Evolutionary conservation across 805 yeast genomes (phyloP).

Genomic region (Groenewaldozyma tartarivorans): DNA sequence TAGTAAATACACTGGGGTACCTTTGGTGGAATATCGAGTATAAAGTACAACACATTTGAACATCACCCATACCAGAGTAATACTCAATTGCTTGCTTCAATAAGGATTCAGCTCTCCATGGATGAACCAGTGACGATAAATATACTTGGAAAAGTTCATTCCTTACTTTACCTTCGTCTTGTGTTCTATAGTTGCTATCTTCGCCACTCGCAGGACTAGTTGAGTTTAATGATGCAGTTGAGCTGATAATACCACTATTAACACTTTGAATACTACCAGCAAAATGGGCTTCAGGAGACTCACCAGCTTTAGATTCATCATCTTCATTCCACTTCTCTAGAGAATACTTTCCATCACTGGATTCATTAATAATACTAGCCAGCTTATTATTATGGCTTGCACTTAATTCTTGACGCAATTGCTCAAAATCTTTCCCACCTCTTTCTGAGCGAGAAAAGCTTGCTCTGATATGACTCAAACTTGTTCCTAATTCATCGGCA

Average conservation of each 20-base stretch:
- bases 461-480: no score
- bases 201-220: not conserved
- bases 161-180: not conserved
- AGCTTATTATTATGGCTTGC: no score
- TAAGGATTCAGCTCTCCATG: conserved; percentile 50
- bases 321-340: not conserved
- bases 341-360: not conserved
- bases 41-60: conserved; percentile 49
- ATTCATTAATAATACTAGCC: not conserved
- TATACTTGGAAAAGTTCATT: conserved; percentile 5
- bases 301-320: not conserved
- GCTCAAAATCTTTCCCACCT: no score
- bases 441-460: no score
- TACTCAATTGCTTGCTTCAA: conserved; percentile 45
- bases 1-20: conserved; percentile 27
- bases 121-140: conserved; percentile 23
- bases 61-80: conserved; percentile 53
- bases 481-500: no score
- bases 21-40: conserved; percentile 42
- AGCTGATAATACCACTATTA: no score
- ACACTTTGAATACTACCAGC: not conserved
- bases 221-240: no score
- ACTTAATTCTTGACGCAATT: no score
- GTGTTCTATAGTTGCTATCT: conserved; percentile 1
- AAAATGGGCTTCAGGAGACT: no score